Conservation (phyloP, 305 asterid genomes). For the Rubia peregrina region DNA sequence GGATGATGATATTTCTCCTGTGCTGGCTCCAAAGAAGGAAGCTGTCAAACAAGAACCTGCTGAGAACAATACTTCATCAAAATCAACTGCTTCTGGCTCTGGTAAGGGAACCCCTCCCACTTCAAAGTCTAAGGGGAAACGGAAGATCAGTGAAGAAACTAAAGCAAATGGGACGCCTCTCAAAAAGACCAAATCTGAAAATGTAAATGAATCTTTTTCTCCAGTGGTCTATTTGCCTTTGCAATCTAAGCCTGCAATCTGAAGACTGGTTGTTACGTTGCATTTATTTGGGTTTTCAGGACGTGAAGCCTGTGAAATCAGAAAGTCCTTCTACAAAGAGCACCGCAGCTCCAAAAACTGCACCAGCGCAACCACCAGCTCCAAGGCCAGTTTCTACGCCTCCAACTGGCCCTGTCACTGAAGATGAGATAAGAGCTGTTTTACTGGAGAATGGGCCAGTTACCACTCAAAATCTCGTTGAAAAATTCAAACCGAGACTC, state of each 20-base stretch:
- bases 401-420: constrained; percentile 73
- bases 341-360: constrained; percentile 43
- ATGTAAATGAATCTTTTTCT: constrained; percentile 31
- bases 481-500: constrained; percentile 77
- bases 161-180: constrained; percentile 56
- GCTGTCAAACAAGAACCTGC: constrained; percentile 73
- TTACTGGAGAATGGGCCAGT: constrained; percentile 56
- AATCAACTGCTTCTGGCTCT: constrained; percentile 47
- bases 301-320: constrained; percentile 51
- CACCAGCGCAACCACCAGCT: constrained; percentile 32
- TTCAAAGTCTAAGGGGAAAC: constrained; percentile 75
- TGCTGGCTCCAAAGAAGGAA: constrained; percentile 79
- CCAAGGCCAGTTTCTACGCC: constrained; percentile 42
- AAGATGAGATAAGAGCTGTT: constrained; percentile 86
- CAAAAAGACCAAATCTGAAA: constrained; percentile 86
- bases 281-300: constrained; percentile 32
- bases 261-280: background rate
- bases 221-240: background rate
- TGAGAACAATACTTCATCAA: constrained; percentile 59
- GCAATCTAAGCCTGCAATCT: background rate
- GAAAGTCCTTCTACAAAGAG: constrained; percentile 48
- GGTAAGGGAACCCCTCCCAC: constrained; percentile 62
- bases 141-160: constrained; percentile 66
- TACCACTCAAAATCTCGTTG: constrained; percentile 91
- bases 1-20: constrained; percentile 84